Conservation (phyloP, 257 asterid genomes). For the Lycium barbarum region DNA sequence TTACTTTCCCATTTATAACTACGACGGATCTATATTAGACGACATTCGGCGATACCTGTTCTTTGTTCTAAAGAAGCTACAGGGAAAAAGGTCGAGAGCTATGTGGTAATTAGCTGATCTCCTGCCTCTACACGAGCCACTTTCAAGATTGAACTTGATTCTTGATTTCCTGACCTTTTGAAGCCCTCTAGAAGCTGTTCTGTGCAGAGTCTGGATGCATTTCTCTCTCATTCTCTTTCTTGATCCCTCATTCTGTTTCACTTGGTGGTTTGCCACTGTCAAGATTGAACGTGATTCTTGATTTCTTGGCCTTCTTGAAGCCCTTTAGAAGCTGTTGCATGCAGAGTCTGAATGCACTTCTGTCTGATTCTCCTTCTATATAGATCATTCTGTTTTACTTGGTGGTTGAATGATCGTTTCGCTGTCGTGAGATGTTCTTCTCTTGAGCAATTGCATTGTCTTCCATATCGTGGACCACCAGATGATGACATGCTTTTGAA, state of each 20-base stretch:
- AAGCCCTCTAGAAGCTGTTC: background rate
- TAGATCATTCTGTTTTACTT: background rate
- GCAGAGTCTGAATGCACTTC: slow-evolving; percentile 3
- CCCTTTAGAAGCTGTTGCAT: background rate
- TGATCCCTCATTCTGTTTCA: slow-evolving; percentile 3
- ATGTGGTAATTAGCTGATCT: slow-evolving; percentile 23
- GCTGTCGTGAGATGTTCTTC: slow-evolving; percentile 31
- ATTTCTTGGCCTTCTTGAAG: background rate
- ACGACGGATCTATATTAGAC: background rate
- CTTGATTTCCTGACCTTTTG: background rate
- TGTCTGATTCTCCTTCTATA: slow-evolving; percentile 3
- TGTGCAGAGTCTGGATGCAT: background rate
- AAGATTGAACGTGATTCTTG: slow-evolving; percentile 23
- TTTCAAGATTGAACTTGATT: background rate
- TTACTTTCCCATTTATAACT: slow-evolving; percentile 3
- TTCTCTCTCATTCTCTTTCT: background rate
- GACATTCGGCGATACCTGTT: background rate
- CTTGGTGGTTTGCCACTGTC: slow-evolving; percentile 15
- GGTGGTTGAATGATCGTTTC: background rate
- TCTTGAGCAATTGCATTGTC: slow-evolving; percentile 22
- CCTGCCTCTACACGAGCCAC: slow-evolving; percentile 18
- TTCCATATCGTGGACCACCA: slow-evolving; percentile 4
- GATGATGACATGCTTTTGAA: slow-evolving; percentile 17
- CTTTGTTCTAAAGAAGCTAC: background rate
- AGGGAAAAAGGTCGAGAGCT: slow-evolving; percentile 1